phyloP scores from a whole-genome alignment of 2,329 filamentous ascomycete genomes.

The Cyphellophora europaea region DNA sequence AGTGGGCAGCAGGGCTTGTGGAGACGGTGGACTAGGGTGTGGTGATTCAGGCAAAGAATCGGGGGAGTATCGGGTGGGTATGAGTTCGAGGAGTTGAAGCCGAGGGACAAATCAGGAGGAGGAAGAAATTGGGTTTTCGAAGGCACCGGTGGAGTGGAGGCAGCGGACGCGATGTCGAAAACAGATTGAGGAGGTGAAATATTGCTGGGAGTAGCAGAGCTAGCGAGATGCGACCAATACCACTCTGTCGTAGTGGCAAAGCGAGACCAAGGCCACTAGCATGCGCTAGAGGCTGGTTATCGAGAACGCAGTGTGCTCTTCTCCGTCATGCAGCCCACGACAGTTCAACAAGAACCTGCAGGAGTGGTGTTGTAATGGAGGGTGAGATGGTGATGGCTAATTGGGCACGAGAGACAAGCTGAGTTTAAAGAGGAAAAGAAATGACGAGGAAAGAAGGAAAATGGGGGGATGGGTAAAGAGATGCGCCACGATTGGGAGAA shows the following conservation, averaged over 20 bases:
- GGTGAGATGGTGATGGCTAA: neutral
- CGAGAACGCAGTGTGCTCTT: neutral
- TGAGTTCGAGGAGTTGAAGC: slow-evolving; percentile 1
- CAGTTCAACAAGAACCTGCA: too few relatives aligned
- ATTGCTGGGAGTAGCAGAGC: too few relatives aligned
- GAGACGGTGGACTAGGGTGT: neutral
- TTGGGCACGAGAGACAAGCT: too few relatives aligned
- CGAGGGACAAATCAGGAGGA: slow-evolving; percentile 3
- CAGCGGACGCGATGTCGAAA: too few relatives aligned
- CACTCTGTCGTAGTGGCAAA: too few relatives aligned
- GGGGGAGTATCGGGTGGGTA: neutral
- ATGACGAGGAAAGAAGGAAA: slow-evolving; percentile 1
- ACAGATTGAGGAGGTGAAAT: too few relatives aligned
- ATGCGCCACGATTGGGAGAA: too few relatives aligned
- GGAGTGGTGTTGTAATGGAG: neutral
- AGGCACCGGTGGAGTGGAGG: neutral
- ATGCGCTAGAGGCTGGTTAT: neutral
- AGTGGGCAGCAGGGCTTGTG: neutral
- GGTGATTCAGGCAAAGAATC: slow-evolving; percentile 1
- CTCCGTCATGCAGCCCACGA: too few relatives aligned
- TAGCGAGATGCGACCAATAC: too few relatives aligned
- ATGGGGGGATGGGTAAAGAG: neutral
- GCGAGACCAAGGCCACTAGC: neutral
- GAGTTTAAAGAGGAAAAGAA: slow-evolving; percentile 1
- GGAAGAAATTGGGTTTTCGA: neutral